A percentile compares a stretch with the other conserved stretches of the same genome.
phyloP scores from a whole-genome alignment of 345 rosid genomes.

The Adansonia digitata region DNA sequence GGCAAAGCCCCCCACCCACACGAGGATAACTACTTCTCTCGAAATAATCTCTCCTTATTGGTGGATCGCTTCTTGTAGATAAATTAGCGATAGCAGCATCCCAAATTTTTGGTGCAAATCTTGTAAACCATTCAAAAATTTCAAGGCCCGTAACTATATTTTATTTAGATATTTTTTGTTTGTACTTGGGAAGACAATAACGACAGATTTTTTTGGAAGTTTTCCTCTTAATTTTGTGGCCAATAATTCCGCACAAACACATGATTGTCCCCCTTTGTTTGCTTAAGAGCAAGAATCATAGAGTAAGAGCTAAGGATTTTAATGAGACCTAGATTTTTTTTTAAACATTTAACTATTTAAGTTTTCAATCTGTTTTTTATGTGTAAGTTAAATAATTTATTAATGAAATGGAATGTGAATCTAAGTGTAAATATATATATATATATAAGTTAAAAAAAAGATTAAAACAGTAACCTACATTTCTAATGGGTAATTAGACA shows the following conservation, averaged over 20 bases:
- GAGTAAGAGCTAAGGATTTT: background rate
- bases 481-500: too few relatives aligned
- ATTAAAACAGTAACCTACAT: too few relatives aligned
- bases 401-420: too few relatives aligned
- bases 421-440: too few relatives aligned
- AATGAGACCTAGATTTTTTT: background rate
- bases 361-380: too few relatives aligned
- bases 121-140: background rate
- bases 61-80: background rate
- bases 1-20: too few relatives aligned
- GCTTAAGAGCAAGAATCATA: background rate
- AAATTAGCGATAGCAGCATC: background rate
- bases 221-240: background rate
- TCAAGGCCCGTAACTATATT: background rate
- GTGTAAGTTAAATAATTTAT: too few relatives aligned
- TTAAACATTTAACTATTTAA: background rate
- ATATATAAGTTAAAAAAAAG: too few relatives aligned
- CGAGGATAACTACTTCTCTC: background rate
- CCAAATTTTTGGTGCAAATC: background rate
- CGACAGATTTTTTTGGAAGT: background rate
- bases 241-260: background rate
- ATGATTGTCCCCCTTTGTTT: background rate
- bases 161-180: background rate
- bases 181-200: background rate
- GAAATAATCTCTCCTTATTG: background rate